Percentiles rank a stretch among this genome's conserved stretches.
Evolutionary conservation across 129 eudicot species (phyloP).

Genomic region (Gnaphalium uliginosum): DNA sequence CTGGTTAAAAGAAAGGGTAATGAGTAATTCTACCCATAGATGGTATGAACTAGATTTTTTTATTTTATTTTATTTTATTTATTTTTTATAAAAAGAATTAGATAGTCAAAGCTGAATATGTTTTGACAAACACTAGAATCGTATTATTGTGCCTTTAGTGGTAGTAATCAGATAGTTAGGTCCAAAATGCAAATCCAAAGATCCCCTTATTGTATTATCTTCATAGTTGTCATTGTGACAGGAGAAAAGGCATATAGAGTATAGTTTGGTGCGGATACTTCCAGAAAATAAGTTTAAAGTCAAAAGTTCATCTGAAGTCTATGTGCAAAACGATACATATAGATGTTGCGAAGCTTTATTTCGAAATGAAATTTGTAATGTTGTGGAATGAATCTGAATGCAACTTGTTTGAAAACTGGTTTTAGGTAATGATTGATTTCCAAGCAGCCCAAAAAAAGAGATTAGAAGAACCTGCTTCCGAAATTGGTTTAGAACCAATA

Average conservation of each 20-base stretch:
- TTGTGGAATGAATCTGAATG: constrained; percentile 13
- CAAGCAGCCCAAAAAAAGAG: constrained; percentile 92
- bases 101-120: neutral
- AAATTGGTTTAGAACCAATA: constrained; percentile 88
- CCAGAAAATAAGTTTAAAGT: neutral
- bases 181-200: neutral
- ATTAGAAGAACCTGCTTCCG: constrained; percentile 96
- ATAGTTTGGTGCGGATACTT: neutral
- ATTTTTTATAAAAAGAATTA: too few species aligned
- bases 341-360: too few species aligned
- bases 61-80: too few species aligned
- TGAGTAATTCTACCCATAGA: neutral
- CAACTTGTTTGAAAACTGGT: constrained; percentile 16
- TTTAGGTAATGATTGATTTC: constrained; percentile 92
- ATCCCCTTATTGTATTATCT: neutral
- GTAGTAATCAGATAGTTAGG: neutral
- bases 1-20: neutral
- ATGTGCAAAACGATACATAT: neutral
- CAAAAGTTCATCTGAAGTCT: neutral
- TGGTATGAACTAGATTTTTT: neutral
- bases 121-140: neutral
- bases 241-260: neutral
- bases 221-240: neutral
- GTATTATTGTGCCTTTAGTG: neutral
- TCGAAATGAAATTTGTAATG: neutral